Conservation (phyloP, 129 eudicot genomes). For the Mikania micrantha region DNA sequence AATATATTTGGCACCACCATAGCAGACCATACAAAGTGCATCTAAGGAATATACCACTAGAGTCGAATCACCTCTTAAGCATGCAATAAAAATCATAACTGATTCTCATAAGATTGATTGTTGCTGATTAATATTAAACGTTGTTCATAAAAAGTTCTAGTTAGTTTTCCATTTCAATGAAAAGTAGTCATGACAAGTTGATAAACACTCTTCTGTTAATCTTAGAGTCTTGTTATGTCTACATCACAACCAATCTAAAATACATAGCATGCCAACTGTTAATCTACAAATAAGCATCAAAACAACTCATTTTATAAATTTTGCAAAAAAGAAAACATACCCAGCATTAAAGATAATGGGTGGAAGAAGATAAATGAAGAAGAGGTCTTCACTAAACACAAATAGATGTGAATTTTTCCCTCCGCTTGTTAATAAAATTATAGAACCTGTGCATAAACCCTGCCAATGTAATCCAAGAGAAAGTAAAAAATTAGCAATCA, state of each 20-base stretch:
- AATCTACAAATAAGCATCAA: neutral
- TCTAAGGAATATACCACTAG: conserved; percentile 10
- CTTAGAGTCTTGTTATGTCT: conserved; percentile 14
- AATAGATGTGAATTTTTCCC: conserved; percentile 70
- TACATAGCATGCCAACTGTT: neutral
- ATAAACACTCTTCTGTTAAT: neutral
- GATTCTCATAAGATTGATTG: neutral
- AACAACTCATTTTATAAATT: neutral
- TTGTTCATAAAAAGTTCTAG: neutral
- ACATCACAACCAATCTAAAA: conserved; percentile 1
- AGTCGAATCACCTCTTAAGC: conserved; percentile 1
- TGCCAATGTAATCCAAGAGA: conserved; percentile 23
- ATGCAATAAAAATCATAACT: neutral
- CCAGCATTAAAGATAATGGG: conserved; percentile 93
- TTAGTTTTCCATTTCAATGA: neutral
- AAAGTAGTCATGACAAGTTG: conserved; percentile 1
- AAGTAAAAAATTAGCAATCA: neutral
- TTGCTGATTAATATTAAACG: neutral
- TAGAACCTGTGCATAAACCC: conserved; percentile 74
- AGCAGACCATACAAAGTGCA: conserved; percentile 14
- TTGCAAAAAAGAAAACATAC: conserved; percentile 35
- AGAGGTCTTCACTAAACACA: conserved; percentile 83
- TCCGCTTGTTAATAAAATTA: conserved; percentile 46
- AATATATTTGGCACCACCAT: conserved; percentile 1
- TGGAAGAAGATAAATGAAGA: conserved; percentile 88